These are phyloP conservation scores for Panellus pusillus DNA, from an alignment of 768 basidiomycete genomes.

Conservation along the genomic window DNA sequence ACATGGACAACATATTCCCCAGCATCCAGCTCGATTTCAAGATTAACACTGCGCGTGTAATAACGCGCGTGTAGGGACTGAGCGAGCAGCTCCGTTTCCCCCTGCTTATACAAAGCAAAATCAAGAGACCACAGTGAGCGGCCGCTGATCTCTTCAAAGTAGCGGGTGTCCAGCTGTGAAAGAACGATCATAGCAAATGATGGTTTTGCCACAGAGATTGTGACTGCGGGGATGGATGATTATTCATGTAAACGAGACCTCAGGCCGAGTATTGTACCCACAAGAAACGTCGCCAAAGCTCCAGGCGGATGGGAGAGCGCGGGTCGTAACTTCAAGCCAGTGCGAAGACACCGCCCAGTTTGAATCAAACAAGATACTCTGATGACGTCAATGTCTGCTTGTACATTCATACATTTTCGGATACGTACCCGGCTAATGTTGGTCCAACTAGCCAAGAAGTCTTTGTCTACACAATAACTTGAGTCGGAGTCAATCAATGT, in stretches of 20 bases:
- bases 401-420: not conserved
- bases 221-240: slow-evolving; percentile 34
- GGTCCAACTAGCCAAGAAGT: slow-evolving; percentile 48
- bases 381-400: not conserved
- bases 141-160: slow-evolving; percentile 41
- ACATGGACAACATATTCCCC: slow-evolving; percentile 46
- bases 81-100: slow-evolving; percentile 34
- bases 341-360: slow-evolving; percentile 51
- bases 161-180: slow-evolving; percentile 45
- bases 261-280: slow-evolving; percentile 22
- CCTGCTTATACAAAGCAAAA: slow-evolving; percentile 47
- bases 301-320: slow-evolving; percentile 36
- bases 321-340: slow-evolving; percentile 45
- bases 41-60: slow-evolving; percentile 36
- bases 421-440: slow-evolving; percentile 39
- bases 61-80: slow-evolving; percentile 34
- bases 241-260: not conserved
- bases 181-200: slow-evolving; percentile 48
- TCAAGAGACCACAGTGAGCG: slow-evolving; percentile 43
- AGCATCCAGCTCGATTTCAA: slow-evolving; percentile 39
- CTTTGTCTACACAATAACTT: slow-evolving; percentile 34
- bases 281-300: slow-evolving; percentile 52
- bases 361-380: slow-evolving; percentile 48
- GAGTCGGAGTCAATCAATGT: not conserved
- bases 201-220: slow-evolving; percentile 37